Evolutionary conservation across 805 yeast species (phyloP).

Genomic region (Hanseniaspora mollemarum): DNA sequence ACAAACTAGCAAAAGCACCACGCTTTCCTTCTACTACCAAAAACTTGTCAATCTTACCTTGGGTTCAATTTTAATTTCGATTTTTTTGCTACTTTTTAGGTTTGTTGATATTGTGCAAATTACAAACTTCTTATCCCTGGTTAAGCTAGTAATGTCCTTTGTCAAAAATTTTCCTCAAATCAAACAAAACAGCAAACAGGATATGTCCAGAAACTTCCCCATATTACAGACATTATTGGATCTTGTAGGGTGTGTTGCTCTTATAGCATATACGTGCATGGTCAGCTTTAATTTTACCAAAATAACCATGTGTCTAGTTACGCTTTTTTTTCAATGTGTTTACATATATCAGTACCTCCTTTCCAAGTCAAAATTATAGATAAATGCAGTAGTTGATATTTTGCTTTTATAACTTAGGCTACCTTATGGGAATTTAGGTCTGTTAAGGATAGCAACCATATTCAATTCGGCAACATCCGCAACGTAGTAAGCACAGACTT

Average conservation of each 20-base stretch:
- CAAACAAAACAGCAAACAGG: conserved; percentile 60
- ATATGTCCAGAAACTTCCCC: conserved; percentile 77
- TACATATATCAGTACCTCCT: conserved; percentile 33
- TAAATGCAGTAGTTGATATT: neutral
- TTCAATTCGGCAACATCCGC: too few relatives aligned
- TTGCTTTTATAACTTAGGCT: neutral
- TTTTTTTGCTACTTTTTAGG: conserved; percentile 19
- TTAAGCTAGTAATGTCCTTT: conserved; percentile 40
- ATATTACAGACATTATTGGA: conserved; percentile 40
- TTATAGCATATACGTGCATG: conserved; percentile 19
- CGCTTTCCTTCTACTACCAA: neutral
- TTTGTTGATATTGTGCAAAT: conserved; percentile 17
- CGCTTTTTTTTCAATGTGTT: conserved; percentile 31
- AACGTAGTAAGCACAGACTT: too few relatives aligned
- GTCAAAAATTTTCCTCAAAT: conserved; percentile 70
- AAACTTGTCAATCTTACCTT: conserved; percentile 5
- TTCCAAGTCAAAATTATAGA: conserved; percentile 2
- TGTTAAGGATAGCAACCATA: too few relatives aligned
- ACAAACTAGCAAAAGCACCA: neutral
- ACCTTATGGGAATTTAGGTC: too few relatives aligned
- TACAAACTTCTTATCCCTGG: conserved; percentile 24
- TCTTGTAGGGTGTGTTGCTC: conserved; percentile 30
- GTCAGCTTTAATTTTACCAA: conserved; percentile 25
- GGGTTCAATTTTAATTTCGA: neutral
- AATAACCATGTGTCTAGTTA: conserved; percentile 32